These are phyloP conservation scores for Clarireedia hainanense DNA, from an alignment of 2,329 filamentous ascomycete species.

Conservation along the genomic window DNA sequence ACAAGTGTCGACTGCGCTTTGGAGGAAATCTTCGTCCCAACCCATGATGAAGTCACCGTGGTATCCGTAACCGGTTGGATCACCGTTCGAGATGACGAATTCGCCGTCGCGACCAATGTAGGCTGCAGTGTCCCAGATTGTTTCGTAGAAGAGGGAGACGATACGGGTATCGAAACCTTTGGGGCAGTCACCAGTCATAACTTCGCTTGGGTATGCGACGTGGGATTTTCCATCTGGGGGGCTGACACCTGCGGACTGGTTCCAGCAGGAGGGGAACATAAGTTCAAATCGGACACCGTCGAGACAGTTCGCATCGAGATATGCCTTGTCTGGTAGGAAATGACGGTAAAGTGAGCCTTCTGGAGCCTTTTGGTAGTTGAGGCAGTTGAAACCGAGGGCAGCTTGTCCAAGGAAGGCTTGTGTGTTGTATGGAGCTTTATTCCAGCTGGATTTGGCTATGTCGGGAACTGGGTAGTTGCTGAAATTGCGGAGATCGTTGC, in stretches of 20 bases:
- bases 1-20: slow-evolving; percentile 66
- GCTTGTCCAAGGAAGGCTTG: slow-evolving; percentile 69
- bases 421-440: slow-evolving; percentile 41
- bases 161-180: slow-evolving; percentile 58
- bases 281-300: slow-evolving; percentile 77
- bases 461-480: slow-evolving; percentile 54
- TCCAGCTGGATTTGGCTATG: slow-evolving; percentile 64
- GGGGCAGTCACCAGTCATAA: slow-evolving; percentile 72
- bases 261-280: slow-evolving; percentile 88
- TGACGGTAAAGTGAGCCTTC: slow-evolving; percentile 69
- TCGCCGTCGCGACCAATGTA: slow-evolving; percentile 56
- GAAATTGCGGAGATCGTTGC: slow-evolving; percentile 60
- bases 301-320: slow-evolving; percentile 72
- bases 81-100: slow-evolving; percentile 73
- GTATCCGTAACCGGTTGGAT: slow-evolving; percentile 69
- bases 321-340: slow-evolving; percentile 70
- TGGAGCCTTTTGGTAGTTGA: slow-evolving; percentile 59
- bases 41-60: slow-evolving; percentile 76
- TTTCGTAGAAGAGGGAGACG: slow-evolving; percentile 75
- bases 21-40: slow-evolving; percentile 63
- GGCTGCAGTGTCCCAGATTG: slow-evolving; percentile 67
- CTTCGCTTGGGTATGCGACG: slow-evolving; percentile 69
- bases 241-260: slow-evolving; percentile 52
- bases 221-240: slow-evolving; percentile 51
- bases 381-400: slow-evolving; percentile 88